Evolutionary conservation across 2,329 filamentous ascomycete species (phyloP).

Genomic region (Lecanosticta acicola): DNA sequence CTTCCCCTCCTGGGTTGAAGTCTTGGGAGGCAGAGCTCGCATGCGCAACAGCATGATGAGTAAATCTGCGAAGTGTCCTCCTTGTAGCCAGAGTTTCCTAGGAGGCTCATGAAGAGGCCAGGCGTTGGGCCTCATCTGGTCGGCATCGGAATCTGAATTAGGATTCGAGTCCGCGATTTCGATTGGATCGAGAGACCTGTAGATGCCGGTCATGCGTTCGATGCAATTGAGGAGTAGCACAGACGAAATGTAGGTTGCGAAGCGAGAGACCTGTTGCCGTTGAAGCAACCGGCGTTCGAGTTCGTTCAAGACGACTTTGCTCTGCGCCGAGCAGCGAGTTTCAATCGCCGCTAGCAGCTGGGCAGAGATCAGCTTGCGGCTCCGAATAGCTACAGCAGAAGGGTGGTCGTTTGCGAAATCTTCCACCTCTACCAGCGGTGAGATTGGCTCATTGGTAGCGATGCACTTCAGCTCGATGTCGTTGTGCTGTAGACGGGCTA

Average conservation of each 20-base stretch:
- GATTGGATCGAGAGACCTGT: conserved; percentile 28
- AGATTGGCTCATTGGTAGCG: no score
- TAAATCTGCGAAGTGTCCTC: conserved; percentile 53
- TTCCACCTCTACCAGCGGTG: no score
- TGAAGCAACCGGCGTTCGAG: conserved; percentile 56
- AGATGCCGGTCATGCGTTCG: conserved; percentile 56
- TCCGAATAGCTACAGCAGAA: conserved; percentile 1
- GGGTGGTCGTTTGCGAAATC: no score
- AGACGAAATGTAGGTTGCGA: conserved; percentile 55
- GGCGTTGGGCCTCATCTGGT: conserved; percentile 7
- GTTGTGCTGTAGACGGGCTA: background rate
- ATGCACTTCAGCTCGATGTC: conserved; percentile 31
- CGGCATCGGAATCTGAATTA: background rate
- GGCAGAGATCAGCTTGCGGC: conserved; percentile 45
- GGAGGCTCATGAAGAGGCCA: conserved; percentile 54
- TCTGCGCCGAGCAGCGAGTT: conserved; percentile 48
- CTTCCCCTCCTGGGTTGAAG: conserved; percentile 8
- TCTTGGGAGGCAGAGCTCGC: conserved; percentile 45
- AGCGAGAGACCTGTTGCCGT: conserved; percentile 51
- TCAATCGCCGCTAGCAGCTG: conserved; percentile 53
- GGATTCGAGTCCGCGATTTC: background rate
- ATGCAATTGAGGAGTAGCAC: conserved; percentile 55
- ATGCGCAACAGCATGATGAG: conserved; percentile 55
- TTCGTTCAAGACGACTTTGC: conserved; percentile 53
- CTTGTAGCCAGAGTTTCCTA: conserved; percentile 49